Percentiles rank a stretch among this genome's conserved stretches.
These are phyloP conservation scores for Cystoderma amianthinum DNA, from an alignment of 768 basidiomycete species.

Conservation along the genomic window DNA sequence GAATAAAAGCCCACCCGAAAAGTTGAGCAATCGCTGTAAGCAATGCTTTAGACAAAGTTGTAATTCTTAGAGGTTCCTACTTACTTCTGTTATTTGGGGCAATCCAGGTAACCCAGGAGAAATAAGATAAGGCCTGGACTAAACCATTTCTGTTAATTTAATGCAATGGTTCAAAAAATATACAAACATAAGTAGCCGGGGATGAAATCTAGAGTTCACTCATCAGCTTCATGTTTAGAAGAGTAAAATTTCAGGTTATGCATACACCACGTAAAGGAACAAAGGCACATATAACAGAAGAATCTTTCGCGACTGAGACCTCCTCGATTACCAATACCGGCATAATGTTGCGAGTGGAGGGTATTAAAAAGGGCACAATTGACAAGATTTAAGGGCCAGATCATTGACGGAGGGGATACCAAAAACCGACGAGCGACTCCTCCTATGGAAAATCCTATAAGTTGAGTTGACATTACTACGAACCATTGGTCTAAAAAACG, in stretches of 20 bases:
- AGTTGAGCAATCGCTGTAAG: slow-evolving; percentile 33
- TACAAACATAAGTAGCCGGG: slow-evolving; percentile 33
- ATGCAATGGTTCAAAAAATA: not conserved
- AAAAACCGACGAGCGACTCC: slow-evolving; percentile 69
- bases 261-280: slow-evolving; percentile 52
- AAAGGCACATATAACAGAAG: slow-evolving; percentile 55
- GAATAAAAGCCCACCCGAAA: slow-evolving; percentile 28
- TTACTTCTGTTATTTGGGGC: slow-evolving; percentile 38
- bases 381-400: slow-evolving; percentile 69
- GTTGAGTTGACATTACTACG: slow-evolving; percentile 58
- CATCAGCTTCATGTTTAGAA: slow-evolving; percentile 21
- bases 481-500: slow-evolving; percentile 54
- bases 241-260: not conserved
- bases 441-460: slow-evolving; percentile 75
- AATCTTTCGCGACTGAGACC: slow-evolving; percentile 67
- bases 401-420: slow-evolving; percentile 54
- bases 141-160: slow-evolving; percentile 1
- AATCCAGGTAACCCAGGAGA: slow-evolving; percentile 56
- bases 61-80: slow-evolving; percentile 6
- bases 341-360: slow-evolving; percentile 60
- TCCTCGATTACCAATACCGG: slow-evolving; percentile 51
- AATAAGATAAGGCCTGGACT: slow-evolving; percentile 47
- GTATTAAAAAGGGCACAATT: slow-evolving; percentile 73
- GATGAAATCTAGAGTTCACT: slow-evolving; percentile 25
- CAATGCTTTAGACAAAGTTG: slow-evolving; percentile 3